Evolutionary conservation across 352 stramenopile genomes (phyloP).

Genomic region (Pseudoperonospora humuli): DNA sequence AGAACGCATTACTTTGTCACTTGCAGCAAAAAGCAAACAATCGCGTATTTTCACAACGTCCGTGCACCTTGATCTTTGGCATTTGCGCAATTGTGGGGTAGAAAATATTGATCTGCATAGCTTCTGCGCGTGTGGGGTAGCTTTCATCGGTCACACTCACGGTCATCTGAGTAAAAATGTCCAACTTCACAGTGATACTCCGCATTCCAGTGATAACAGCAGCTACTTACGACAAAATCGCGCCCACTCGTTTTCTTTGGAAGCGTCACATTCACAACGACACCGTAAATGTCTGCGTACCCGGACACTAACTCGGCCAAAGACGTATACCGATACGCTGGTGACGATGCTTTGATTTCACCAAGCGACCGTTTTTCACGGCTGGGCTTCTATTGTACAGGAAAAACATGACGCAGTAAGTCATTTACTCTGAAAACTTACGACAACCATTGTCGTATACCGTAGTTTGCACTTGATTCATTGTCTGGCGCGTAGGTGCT

Average conservation of each 20-base stretch:
- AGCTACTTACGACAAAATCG: slow-evolving; percentile 58
- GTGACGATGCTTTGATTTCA: slow-evolving; percentile 15
- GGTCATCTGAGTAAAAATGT: slow-evolving; percentile 42
- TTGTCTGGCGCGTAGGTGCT: slow-evolving; percentile 1
- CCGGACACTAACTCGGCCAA: slow-evolving; percentile 51
- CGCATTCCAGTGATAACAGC: neutral
- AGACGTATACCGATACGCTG: slow-evolving; percentile 51
- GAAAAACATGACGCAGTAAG: neutral
- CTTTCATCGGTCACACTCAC: slow-evolving; percentile 62
- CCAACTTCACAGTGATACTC: neutral
- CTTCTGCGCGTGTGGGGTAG: slow-evolving; percentile 36
- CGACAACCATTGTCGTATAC: neutral
- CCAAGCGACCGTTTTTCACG: slow-evolving; percentile 46
- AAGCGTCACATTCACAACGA: slow-evolving; percentile 66
- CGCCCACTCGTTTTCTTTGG: slow-evolving; percentile 48
- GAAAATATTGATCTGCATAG: slow-evolving; percentile 64
- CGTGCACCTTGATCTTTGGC: slow-evolving; percentile 48
- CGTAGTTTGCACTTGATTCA: slow-evolving; percentile 4
- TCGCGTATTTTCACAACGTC: neutral
- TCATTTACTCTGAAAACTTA: neutral
- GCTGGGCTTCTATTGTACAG: slow-evolving; percentile 5
- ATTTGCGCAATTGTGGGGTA: slow-evolving; percentile 46
- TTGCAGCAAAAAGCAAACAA: neutral
- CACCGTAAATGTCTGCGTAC: slow-evolving; percentile 54
- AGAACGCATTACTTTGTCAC: neutral